A percentile compares a stretch with the other conserved stretches of the same genome.
These are phyloP conservation scores for Puya raimondii DNA, from an alignment of 176 grass and related monocot genomes.

Conservation along the genomic window DNA sequence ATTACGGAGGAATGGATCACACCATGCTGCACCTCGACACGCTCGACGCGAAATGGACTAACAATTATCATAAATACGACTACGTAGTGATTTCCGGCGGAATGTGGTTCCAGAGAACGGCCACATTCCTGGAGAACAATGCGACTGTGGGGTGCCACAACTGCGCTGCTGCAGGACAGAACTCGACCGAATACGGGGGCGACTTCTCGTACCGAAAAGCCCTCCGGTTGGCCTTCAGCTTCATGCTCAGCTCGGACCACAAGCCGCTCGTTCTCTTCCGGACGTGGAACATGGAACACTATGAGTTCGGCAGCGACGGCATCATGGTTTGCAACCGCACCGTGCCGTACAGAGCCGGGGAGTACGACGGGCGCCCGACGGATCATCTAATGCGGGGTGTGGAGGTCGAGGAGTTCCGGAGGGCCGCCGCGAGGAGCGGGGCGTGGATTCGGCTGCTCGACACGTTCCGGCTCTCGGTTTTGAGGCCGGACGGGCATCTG, in stretches of 20 bases:
- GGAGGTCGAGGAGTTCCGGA: slow-evolving; percentile 59
- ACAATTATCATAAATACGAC: slow-evolving; percentile 51
- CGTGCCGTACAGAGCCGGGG: slow-evolving; percentile 39
- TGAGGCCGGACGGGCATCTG: slow-evolving; percentile 65
- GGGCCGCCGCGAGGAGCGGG: not conserved
- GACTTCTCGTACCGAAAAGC: slow-evolving; percentile 36
- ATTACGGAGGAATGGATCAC: slow-evolving; percentile 17
- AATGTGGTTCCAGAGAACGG: slow-evolving; percentile 74
- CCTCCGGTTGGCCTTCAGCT: slow-evolving; percentile 38
- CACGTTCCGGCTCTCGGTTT: slow-evolving; percentile 52
- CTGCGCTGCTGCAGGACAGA: slow-evolving; percentile 34
- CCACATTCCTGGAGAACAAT: slow-evolving; percentile 61
- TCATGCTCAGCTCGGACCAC: slow-evolving; percentile 43
- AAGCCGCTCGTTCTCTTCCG: slow-evolving; percentile 59
- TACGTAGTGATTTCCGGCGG: slow-evolving; percentile 72
- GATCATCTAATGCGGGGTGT: slow-evolving; percentile 56
- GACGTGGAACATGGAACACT: slow-evolving; percentile 71
- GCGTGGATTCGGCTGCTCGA: slow-evolving; percentile 47
- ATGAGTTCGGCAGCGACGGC: slow-evolving; percentile 60
- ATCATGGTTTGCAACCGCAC: slow-evolving; percentile 59
- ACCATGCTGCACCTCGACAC: slow-evolving; percentile 50
- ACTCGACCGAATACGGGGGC: slow-evolving; percentile 29
- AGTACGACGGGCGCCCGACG: slow-evolving; percentile 20
- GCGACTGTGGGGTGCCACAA: slow-evolving; percentile 52
- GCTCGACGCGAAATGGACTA: slow-evolving; percentile 56